A percentile compares a stretch with the other conserved stretches of the same genome.
These are phyloP conservation scores for Cenchrus fungigraminus DNA, from an alignment of 176 grass and related monocot species.

Conservation along the genomic window DNA sequence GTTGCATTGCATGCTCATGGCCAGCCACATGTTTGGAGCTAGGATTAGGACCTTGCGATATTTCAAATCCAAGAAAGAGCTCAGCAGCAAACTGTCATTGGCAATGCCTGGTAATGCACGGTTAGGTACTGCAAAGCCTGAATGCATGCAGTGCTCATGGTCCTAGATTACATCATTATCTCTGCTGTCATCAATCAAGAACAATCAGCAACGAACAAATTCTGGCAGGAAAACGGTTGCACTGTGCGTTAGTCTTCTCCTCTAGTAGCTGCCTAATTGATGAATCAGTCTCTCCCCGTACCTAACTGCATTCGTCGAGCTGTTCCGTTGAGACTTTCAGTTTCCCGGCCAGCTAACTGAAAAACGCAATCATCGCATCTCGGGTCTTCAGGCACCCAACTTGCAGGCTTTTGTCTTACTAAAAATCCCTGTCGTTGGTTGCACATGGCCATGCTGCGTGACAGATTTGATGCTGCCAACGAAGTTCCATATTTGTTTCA, in stretches of 20 bases:
- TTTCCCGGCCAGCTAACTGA: conserved; percentile 10
- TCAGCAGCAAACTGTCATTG: background rate
- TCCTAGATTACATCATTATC: conserved; percentile 14
- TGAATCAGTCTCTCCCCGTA: background rate
- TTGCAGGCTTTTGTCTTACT: background rate
- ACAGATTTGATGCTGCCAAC: background rate
- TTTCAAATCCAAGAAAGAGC: background rate
- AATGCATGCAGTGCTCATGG: background rate
- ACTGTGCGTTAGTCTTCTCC: conserved; percentile 1
- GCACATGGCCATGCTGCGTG: background rate
- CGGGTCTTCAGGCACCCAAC: conserved; percentile 4
- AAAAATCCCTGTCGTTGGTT: conserved; percentile 17
- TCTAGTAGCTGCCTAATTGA: background rate
- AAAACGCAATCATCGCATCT: background rate
- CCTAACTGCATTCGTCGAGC: conserved; percentile 21
- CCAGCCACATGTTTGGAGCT: background rate
- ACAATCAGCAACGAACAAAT: background rate
- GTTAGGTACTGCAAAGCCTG: background rate
- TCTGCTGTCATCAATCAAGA: conserved; percentile 13
- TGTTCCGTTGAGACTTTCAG: background rate
- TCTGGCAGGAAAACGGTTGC: conserved; percentile 14
- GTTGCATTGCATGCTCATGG: background rate
- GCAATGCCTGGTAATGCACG: background rate
- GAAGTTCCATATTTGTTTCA: background rate
- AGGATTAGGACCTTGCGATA: background rate